These are phyloP conservation scores for Populus deltoides DNA, from an alignment of 345 rosid genomes.

Conservation along the genomic window DNA sequence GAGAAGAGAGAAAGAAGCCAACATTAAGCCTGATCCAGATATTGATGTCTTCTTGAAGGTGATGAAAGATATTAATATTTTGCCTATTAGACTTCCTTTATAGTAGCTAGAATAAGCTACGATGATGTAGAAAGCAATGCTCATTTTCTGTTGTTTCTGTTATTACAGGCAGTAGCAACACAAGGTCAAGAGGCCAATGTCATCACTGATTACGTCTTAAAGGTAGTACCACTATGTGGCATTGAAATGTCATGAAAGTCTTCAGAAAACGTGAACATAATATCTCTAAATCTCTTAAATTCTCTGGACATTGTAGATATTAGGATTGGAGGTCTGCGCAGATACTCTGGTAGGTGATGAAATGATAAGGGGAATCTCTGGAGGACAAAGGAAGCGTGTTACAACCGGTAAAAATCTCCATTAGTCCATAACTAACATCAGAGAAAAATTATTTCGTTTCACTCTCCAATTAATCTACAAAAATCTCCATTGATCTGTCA, in stretches of 20 bases:
- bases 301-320: slow-evolving; percentile 40
- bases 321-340: slow-evolving; percentile 69
- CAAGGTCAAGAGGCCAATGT: slow-evolving; percentile 55
- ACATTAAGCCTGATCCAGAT: slow-evolving; percentile 78
- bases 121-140: background rate
- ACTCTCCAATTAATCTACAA: background rate
- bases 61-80: background rate
- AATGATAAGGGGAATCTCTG: slow-evolving; percentile 78
- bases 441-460: background rate
- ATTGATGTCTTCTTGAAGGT: slow-evolving; percentile 85
- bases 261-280: background rate
- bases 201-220: slow-evolving; percentile 72
- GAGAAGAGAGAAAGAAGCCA: slow-evolving; percentile 77
- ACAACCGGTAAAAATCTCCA: slow-evolving; percentile 55
- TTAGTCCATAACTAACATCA: background rate
- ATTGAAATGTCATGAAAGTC: background rate
- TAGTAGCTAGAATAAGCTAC: background rate
- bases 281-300: background rate
- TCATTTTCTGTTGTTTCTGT: background rate
- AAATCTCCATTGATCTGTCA: background rate
- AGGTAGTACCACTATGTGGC: slow-evolving; percentile 36
- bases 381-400: slow-evolving; percentile 78
- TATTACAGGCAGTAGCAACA: slow-evolving; percentile 47
- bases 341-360: slow-evolving; percentile 70
- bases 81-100: background rate